These are phyloP conservation scores for Gloeophyllum trabeum DNA, from an alignment of 768 basidiomycete species.

Conservation along the genomic window DNA sequence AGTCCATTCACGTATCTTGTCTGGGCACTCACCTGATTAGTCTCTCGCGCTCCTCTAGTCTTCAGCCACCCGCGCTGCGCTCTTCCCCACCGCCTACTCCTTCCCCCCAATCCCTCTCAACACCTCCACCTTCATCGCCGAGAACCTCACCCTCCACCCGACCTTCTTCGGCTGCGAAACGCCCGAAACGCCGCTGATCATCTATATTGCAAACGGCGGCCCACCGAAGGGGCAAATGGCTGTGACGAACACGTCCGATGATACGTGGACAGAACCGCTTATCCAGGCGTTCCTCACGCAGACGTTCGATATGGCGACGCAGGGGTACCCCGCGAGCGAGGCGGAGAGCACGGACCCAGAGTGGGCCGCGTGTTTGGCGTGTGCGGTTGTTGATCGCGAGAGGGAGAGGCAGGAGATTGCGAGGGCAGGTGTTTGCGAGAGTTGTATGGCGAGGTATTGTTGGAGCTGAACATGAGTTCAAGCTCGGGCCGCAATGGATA, in stretches of 20 bases:
- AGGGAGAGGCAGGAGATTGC: slow-evolving; percentile 11
- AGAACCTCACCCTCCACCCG: slow-evolving; percentile 53
- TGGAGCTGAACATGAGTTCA: slow-evolving; percentile 9
- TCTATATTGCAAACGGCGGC: slow-evolving; percentile 51
- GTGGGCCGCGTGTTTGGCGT: slow-evolving; percentile 40
- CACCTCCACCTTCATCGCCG: slow-evolving; percentile 37
- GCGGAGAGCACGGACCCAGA: slow-evolving; percentile 22
- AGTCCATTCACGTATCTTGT: neutral
- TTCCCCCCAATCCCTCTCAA: slow-evolving; percentile 55
- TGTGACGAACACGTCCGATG: slow-evolving; percentile 33
- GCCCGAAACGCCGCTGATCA: slow-evolving; percentile 29
- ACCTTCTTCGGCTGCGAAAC: slow-evolving; percentile 70
- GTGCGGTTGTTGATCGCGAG: slow-evolving; percentile 38
- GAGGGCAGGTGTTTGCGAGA: slow-evolving; percentile 14
- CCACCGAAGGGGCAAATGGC: slow-evolving; percentile 26
- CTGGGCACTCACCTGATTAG: neutral
- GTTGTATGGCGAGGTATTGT: slow-evolving; percentile 19
- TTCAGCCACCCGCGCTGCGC: slow-evolving; percentile 26
- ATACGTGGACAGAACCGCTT: slow-evolving; percentile 13
- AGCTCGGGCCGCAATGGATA: too few species aligned
- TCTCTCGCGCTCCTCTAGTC: slow-evolving; percentile 10
- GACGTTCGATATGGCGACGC: slow-evolving; percentile 29
- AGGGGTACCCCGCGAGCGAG: slow-evolving; percentile 16
- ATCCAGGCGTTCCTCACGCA: slow-evolving; percentile 34
- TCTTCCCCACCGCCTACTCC: slow-evolving; percentile 37